These are phyloP conservation scores for Coprinopsis marcescibilis DNA, from an alignment of 768 basidiomycete genomes.

Conservation along the genomic window DNA sequence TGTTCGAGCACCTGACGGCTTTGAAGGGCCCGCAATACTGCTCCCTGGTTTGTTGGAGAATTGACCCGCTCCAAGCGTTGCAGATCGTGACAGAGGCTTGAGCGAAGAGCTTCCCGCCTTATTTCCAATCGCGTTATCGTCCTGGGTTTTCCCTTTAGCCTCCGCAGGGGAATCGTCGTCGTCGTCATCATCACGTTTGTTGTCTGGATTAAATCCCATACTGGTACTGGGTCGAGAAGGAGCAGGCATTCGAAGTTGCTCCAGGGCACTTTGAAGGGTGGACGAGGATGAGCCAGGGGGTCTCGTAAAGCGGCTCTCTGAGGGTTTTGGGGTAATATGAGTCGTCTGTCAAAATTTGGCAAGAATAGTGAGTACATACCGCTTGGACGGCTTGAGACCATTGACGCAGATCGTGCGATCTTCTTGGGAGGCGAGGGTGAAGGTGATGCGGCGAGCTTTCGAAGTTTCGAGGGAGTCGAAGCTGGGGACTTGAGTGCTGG, in stretches of 20 bases:
- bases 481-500: neutral
- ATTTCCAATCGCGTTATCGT: slow-evolving; percentile 16
- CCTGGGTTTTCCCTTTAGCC: slow-evolving; percentile 13
- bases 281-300: slow-evolving; percentile 44
- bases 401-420: slow-evolving; percentile 13
- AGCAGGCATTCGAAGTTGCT: slow-evolving; percentile 62
- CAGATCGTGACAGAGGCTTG: slow-evolving; percentile 13
- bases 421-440: slow-evolving; percentile 15
- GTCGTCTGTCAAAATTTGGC: neutral
- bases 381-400: slow-evolving; percentile 9
- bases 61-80: slow-evolving; percentile 4
- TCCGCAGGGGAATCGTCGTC: slow-evolving; percentile 17
- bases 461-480: slow-evolving; percentile 1
- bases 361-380: slow-evolving; percentile 8
- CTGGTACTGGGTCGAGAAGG: slow-evolving; percentile 66
- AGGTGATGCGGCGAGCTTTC: neutral
- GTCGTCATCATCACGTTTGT: slow-evolving; percentile 16
- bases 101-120: slow-evolving; percentile 12
- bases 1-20: slow-evolving; percentile 11
- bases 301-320: slow-evolving; percentile 17
- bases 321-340: slow-evolving; percentile 10
- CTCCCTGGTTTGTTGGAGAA: slow-evolving; percentile 6
- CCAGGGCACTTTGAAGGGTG: slow-evolving; percentile 60
- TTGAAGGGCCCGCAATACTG: neutral
- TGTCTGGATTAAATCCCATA: slow-evolving; percentile 53